Evolutionary conservation across 441 rosid species (phyloP), one percentile per base, ranked within the genome.

Genomic region (Populus trichocarpa): DNA sequence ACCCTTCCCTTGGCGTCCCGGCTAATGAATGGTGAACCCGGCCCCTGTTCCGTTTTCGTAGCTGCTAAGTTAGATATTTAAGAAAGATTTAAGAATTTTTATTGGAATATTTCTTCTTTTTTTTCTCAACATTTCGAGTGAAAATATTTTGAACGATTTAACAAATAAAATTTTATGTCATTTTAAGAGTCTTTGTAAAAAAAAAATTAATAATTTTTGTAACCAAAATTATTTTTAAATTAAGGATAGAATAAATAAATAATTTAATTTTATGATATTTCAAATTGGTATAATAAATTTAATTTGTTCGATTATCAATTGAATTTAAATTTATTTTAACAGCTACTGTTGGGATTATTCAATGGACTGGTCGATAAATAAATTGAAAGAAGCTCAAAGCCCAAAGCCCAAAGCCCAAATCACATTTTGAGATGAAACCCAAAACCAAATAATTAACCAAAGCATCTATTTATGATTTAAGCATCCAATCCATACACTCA

Each of bases 31-130:
- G 63, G n/a, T 70, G 33, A 70, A 42, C 22, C 11, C 1, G 10
- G 73, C 9, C 6, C 16, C 8, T 18, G 9, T 36, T 42, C 12
- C 23, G 33, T 64, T 66, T 36, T 26, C 35, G 14, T 61, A 71
- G 30, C 46, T 67, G 12, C 78, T 59, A 32, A 84, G 26, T 40
- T 33, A 8, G 53, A 38, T 75, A 8, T 40, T 61, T 38, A 38
- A 38, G 42, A 38, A 38, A 38, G 42, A 38, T 38, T 38, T 38
- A 38, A 38, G 42, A 38, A 38, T 38, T 38, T 38, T 38, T 10
- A 38, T 2, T 38, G 42, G 42, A 38, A 38, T 38, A 2, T 38
- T 38, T 38, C 42, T 38, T 38, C 42, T 10, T 38, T 2, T 38
- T 38, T 38, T 9, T 9, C 3, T 3, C 11, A 8, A 8, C 42